phyloP scores from a whole-genome alignment of 2,329 filamentous ascomycete species.

The Cladophialophora chaetospira region DNA sequence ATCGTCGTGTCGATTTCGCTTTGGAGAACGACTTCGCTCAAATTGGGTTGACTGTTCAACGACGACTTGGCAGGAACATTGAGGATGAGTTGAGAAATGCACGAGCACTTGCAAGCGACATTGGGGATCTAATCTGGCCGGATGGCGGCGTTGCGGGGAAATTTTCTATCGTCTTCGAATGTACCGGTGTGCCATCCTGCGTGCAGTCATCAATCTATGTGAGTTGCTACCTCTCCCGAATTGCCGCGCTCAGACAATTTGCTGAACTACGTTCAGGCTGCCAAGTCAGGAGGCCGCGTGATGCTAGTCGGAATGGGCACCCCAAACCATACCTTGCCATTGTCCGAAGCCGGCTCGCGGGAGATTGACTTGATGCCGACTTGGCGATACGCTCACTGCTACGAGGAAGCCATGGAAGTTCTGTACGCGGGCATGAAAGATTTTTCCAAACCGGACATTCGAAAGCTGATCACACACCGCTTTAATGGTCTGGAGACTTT shows the following conservation, averaged over 20 bases:
- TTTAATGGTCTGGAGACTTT: not conserved
- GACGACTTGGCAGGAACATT: not conserved
- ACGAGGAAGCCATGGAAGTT: constrained; percentile 65
- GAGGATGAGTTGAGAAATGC: not conserved
- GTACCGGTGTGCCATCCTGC: constrained; percentile 63
- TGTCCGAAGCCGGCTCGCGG: constrained; percentile 70
- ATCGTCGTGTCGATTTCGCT: not conserved
- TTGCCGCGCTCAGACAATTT: constrained; percentile 42
- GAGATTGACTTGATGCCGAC: constrained; percentile 73
- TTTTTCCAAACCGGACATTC: not conserved
- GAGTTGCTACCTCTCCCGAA: constrained; percentile 53
- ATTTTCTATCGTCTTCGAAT: constrained; percentile 65
- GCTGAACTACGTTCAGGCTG: constrained; percentile 57
- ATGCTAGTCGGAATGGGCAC: constrained; percentile 69
- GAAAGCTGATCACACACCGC: not conserved
- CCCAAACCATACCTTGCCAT: constrained; percentile 71
- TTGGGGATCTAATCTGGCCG: not conserved
- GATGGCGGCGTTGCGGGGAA: not conserved
- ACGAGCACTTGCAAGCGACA: not conserved
- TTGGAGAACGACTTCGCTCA: not conserved
- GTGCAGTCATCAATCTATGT: constrained; percentile 57
- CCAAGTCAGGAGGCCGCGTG: constrained; percentile 61
- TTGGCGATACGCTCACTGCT: constrained; percentile 70
- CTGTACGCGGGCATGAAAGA: constrained; percentile 37
- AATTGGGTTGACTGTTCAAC: not conserved